Evolutionary conservation across 2,329 filamentous ascomycete species (phyloP).

Genomic region (Elsinoe arachidis): DNA sequence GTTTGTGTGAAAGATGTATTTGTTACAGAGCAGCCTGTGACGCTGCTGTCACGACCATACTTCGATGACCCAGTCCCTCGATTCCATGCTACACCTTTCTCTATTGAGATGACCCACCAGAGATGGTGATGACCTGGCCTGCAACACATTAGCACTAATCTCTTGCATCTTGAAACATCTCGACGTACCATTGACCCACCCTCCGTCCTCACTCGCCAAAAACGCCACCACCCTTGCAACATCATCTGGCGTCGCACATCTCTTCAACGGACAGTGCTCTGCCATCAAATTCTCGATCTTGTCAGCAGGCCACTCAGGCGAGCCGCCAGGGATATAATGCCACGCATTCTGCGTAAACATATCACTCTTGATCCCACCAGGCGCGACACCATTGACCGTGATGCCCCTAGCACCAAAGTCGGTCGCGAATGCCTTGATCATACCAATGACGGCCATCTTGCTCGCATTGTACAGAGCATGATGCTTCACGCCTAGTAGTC

Average conservation of each 20-base stretch:
- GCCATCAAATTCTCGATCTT: slow-evolving; percentile 45
- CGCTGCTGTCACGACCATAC: too few relatives aligned
- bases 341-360: slow-evolving; percentile 53
- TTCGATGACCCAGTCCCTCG: too few relatives aligned
- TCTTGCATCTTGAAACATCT: background rate
- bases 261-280: slow-evolving; percentile 39
- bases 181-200: slow-evolving; percentile 32
- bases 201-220: slow-evolving; percentile 30
- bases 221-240: slow-evolving; percentile 34
- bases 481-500: slow-evolving; percentile 58
- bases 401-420: slow-evolving; percentile 61
- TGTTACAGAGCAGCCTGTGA: too few relatives aligned
- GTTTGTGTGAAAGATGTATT: too few relatives aligned
- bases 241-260: slow-evolving; percentile 41
- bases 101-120: slow-evolving; percentile 34
- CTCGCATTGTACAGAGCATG: slow-evolving; percentile 63
- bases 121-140: slow-evolving; percentile 37
- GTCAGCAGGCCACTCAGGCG: slow-evolving; percentile 40
- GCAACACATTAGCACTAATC: slow-evolving; percentile 15
- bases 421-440: slow-evolving; percentile 62
- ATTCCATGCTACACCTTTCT: too few relatives aligned
- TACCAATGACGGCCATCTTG: slow-evolving; percentile 65
- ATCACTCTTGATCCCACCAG: slow-evolving; percentile 65
- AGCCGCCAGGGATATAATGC: slow-evolving; percentile 41
- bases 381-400: slow-evolving; percentile 65